These are phyloP conservation scores for Biscutella laevigata DNA, from an alignment of 441 rosid genomes.

Conservation along the genomic window DNA sequence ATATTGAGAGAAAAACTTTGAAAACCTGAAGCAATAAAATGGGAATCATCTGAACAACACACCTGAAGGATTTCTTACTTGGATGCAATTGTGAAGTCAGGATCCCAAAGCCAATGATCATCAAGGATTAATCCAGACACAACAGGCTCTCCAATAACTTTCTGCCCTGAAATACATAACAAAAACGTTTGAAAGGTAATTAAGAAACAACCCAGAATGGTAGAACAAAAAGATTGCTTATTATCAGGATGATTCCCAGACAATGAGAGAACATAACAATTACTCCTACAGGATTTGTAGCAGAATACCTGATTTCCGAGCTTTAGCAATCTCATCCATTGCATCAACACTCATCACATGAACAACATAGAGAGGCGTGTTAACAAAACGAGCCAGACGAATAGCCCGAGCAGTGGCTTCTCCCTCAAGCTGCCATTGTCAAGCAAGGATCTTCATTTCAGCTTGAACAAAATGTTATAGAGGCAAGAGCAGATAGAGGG, in stretches of 20 bases:
- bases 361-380: slow-evolving; percentile 86
- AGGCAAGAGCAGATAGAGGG: neutral
- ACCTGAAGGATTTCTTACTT: slow-evolving; percentile 38
- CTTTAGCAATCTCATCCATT: slow-evolving; percentile 93
- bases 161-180: slow-evolving; percentile 57
- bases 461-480: neutral
- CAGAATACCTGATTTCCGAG: slow-evolving; percentile 66
- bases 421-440: slow-evolving; percentile 66
- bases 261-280: neutral
- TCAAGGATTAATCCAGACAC: slow-evolving; percentile 83
- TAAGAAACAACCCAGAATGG: neutral
- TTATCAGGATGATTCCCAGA: neutral
- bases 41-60: neutral
- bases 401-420: slow-evolving; percentile 95
- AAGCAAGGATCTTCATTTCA: slow-evolving; percentile 11
- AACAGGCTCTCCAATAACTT: slow-evolving; percentile 82
- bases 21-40: neutral
- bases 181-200: neutral
- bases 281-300: neutral
- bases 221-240: no score
- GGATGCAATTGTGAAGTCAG: slow-evolving; percentile 71
- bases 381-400: slow-evolving; percentile 76
- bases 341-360: slow-evolving; percentile 99
- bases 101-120: slow-evolving; percentile 84
- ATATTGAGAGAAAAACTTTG: slow-evolving; percentile 13